These are phyloP conservation scores for Pseudonitzschia multiseries DNA, from an alignment of 108 stramenopile genomes.

Conservation along the genomic window DNA sequence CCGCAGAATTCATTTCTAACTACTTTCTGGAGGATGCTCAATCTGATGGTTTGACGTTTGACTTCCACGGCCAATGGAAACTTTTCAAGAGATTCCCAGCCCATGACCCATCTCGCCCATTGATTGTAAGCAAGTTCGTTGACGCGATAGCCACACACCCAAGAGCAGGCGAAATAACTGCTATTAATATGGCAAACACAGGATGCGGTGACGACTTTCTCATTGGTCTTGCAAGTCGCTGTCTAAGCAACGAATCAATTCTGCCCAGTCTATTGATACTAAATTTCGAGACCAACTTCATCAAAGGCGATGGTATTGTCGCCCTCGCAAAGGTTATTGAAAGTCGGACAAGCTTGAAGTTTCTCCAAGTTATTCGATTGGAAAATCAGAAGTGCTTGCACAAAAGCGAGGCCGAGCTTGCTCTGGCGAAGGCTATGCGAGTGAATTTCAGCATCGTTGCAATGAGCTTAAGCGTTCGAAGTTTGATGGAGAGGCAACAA, in stretches of 20 bases:
- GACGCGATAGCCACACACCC: conserved; percentile 44
- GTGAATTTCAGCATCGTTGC: conserved; percentile 42
- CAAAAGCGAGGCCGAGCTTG: conserved; percentile 39
- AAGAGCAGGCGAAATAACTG: conserved; percentile 32
- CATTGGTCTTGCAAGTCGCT: conserved; percentile 22
- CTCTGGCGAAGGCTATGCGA: conserved; percentile 36
- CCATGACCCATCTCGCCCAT: conserved; percentile 31
- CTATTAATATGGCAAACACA: conserved; percentile 51
- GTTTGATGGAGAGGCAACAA: conserved; percentile 37
- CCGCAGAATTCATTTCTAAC: conserved; percentile 41
- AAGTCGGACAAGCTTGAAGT: conserved; percentile 24
- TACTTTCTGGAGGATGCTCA: conserved; percentile 32
- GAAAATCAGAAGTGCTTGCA: conserved; percentile 46
- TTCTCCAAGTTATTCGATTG: conserved; percentile 43
- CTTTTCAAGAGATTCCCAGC: conserved; percentile 46
- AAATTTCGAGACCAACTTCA: conserved; percentile 50
- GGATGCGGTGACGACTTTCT: conserved; percentile 40
- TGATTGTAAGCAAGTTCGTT: conserved; percentile 45
- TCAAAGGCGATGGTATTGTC: conserved; percentile 34
- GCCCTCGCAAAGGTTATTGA: conserved; percentile 37
- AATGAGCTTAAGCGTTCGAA: conserved; percentile 34
- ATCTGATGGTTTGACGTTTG: conserved; percentile 29
- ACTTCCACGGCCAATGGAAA: conserved; percentile 44
- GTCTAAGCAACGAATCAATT: conserved; percentile 21
- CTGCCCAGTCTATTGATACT: conserved; percentile 36